phyloP scores from a whole-genome alignment of 306 rosid species.

The Vachellia pachyceras region DNA sequence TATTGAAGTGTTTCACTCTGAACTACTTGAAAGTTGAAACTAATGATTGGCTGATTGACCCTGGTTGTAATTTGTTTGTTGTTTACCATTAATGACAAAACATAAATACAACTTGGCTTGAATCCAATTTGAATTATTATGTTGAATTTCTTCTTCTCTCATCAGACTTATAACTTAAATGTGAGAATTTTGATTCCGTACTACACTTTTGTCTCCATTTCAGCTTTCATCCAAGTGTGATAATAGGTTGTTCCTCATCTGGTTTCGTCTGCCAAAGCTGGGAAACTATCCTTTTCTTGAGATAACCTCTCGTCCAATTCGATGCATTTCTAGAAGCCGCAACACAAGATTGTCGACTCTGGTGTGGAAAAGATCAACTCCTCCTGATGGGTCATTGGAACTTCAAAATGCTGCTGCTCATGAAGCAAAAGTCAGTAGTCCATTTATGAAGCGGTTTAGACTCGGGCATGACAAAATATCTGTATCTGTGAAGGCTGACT shows the following conservation, averaged over 20 bases:
- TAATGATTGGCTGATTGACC: too few species aligned
- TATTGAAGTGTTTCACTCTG: neutral
- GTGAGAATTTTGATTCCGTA: constrained; percentile 31
- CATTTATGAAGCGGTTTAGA: constrained; percentile 64
- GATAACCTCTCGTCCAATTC: constrained; percentile 73
- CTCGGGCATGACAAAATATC: constrained; percentile 70
- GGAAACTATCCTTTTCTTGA: constrained; percentile 74
- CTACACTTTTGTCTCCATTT: constrained; percentile 38
- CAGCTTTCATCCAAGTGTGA: constrained; percentile 98
- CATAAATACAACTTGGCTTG: constrained; percentile 19
- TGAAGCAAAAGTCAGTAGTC: constrained; percentile 59
- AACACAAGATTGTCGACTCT: constrained; percentile 65
- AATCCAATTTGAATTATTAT: constrained; percentile 9
- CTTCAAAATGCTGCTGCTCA: constrained; percentile 48
- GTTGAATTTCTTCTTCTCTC: constrained; percentile 7
- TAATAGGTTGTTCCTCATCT: constrained; percentile 77
- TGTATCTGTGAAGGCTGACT: constrained; percentile 50
- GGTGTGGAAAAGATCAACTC: constrained; percentile 68
- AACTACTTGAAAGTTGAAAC: too few species aligned
- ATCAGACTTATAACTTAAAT: constrained; percentile 9
- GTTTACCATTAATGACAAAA: neutral
- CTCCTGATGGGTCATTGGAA: constrained; percentile 55
- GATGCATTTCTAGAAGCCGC: constrained; percentile 81
- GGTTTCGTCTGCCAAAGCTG: constrained; percentile 61
- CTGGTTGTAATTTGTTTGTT: neutral